A percentile compares a stretch with the other conserved stretches of the same genome.
Conservation (phyloP, 1,139 yeast species). For the Blastobotrys aristatus region DNA sequence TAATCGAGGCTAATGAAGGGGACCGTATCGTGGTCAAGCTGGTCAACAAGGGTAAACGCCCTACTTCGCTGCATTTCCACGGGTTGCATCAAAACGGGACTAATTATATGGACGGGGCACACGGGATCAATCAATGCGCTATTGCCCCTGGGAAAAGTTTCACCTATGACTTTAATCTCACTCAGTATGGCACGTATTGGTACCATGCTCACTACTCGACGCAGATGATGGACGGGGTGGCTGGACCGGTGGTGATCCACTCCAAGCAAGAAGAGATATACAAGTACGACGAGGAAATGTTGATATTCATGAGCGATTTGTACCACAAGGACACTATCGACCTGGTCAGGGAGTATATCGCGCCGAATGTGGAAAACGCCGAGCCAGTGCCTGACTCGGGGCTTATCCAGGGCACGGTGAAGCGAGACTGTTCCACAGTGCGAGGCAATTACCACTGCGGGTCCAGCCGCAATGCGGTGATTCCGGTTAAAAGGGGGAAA, state of each 20-base stretch:
- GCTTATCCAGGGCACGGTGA: conserved; percentile 37
- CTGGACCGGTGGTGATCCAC: conserved; percentile 66
- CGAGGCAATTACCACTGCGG: conserved; percentile 36
- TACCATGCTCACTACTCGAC: conserved; percentile 82
- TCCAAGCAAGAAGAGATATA: conserved; percentile 40
- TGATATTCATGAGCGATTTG: conserved; percentile 65
- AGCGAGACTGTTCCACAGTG: conserved; percentile 14
- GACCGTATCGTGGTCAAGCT: conserved; percentile 59
- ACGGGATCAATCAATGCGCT: conserved; percentile 76
- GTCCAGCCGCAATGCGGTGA: conserved; percentile 8
- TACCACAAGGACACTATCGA: conserved; percentile 59
- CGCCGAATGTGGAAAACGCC: conserved; percentile 78
- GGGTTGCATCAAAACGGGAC: conserved; percentile 70
- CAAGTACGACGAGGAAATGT: conserved; percentile 62
- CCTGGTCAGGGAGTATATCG: conserved; percentile 48
- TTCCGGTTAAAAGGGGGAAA: conserved; percentile 16
- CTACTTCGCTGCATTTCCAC: conserved; percentile 77
- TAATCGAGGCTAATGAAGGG: conserved; percentile 55
- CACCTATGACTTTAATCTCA: conserved; percentile 66
- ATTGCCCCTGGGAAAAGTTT: conserved; percentile 64
- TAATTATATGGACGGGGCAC: conserved; percentile 76
- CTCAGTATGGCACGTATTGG: conserved; percentile 79
- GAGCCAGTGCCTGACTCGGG: conserved; percentile 74
- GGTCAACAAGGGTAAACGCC: conserved; percentile 55
- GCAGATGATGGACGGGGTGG: conserved; percentile 80